Evolutionary conservation across 805 yeast species (phyloP).

Genomic region (Candida succiphila): DNA sequence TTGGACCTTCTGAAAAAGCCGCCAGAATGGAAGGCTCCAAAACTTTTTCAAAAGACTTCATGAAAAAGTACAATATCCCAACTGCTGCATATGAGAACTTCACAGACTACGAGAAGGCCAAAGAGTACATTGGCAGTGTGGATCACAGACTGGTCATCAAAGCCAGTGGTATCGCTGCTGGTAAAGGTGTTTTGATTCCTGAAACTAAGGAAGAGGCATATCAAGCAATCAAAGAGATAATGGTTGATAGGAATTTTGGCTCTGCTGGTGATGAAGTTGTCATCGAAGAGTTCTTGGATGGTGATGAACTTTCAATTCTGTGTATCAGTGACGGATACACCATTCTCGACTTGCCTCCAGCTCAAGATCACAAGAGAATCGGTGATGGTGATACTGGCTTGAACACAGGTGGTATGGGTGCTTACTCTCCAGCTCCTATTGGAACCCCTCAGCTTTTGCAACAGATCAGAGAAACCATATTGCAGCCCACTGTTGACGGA

Average conservation of each 20-base stretch:
- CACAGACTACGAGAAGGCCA: slow-evolving; percentile 67
- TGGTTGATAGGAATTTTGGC: slow-evolving; percentile 87
- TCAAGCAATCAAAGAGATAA: slow-evolving; percentile 74
- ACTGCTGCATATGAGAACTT: slow-evolving; percentile 88
- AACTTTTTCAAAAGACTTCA: slow-evolving; percentile 86
- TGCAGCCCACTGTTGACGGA: slow-evolving; percentile 90
- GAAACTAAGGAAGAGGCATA: slow-evolving; percentile 73
- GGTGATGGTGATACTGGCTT: slow-evolving; percentile 91
- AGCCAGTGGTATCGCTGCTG: slow-evolving; percentile 98
- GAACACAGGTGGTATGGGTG: slow-evolving; percentile 99
- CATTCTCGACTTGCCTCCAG: slow-evolving; percentile 84
- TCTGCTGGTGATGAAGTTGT: slow-evolving; percentile 92
- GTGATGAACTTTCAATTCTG: slow-evolving; percentile 91
- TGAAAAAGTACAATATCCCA: slow-evolving; percentile 87
- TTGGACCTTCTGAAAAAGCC: slow-evolving; percentile 90
- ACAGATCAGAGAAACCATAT: slow-evolving; percentile 62
- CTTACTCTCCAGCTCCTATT: slow-evolving; percentile 96
- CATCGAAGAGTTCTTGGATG: slow-evolving; percentile 91
- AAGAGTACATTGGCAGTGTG: slow-evolving; percentile 50
- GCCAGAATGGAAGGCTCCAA: slow-evolving; percentile 96
- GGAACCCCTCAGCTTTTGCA: slow-evolving; percentile 70
- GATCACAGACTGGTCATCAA: slow-evolving; percentile 81
- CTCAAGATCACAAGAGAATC: slow-evolving; percentile 95
- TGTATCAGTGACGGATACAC: slow-evolving; percentile 93
- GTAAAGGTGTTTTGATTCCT: slow-evolving; percentile 96